Conservation (phyloP, 345 rosid genomes). For the Erodium maritimum region DNA sequence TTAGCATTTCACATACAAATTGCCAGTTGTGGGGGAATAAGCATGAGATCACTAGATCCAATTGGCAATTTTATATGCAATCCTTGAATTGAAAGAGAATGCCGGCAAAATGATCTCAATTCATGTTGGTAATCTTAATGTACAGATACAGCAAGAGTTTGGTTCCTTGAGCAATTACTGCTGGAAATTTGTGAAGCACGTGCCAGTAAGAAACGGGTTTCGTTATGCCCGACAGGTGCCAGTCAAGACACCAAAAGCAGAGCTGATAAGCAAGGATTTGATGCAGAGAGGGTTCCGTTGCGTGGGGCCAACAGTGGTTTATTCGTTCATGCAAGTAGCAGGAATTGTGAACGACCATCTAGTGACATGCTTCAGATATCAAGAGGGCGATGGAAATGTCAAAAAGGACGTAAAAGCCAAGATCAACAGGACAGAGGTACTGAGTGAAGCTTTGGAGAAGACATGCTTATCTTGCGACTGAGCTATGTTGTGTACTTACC, state of each 20-base stretch:
- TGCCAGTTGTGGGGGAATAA: too few relatives aligned
- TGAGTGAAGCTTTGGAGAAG: conserved; percentile 16
- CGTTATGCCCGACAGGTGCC: conserved; percentile 76
- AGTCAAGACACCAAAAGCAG: conserved; percentile 81
- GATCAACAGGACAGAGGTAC: conserved; percentile 14
- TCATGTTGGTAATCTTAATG: background rate
- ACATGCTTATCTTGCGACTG: conserved; percentile 16
- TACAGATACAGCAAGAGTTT: conserved; percentile 71
- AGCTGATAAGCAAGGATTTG: conserved; percentile 73
- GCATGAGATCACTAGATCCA: too few relatives aligned
- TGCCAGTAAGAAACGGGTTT: conserved; percentile 50
- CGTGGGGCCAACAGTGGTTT: conserved; percentile 78
- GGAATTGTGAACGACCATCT: conserved; percentile 84
- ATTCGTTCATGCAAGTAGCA: conserved; percentile 79
- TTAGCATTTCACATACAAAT: too few relatives aligned
- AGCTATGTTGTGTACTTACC: background rate
- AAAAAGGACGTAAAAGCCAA: conserved; percentile 17
- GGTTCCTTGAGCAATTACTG: conserved; percentile 73
- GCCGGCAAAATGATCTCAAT: background rate
- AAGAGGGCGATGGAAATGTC: conserved; percentile 29
- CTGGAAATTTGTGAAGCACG: conserved; percentile 67
- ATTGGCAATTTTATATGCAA: background rate
- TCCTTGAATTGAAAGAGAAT: background rate
- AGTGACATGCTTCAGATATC: conserved; percentile 57
- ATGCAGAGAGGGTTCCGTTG: conserved; percentile 88